These are phyloP conservation scores for Cercospora berteroae DNA, from an alignment of 2,329 filamentous ascomycete genomes.

Conservation along the genomic window DNA sequence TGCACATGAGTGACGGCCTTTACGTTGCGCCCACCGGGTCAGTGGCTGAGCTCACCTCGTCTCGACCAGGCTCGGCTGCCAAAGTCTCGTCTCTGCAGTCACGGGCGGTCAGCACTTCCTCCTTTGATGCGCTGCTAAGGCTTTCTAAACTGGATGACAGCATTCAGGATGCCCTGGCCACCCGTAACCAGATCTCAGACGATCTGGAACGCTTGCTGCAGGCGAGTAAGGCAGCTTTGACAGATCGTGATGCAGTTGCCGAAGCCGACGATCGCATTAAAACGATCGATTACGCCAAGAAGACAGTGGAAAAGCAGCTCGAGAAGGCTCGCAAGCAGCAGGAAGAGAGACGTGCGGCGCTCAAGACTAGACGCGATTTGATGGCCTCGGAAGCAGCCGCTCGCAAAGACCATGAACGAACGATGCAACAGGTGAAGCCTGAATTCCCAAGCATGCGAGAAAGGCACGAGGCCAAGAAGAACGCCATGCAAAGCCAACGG, in stretches of 20 bases:
- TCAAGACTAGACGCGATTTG: conserved; percentile 63
- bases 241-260: conserved; percentile 37
- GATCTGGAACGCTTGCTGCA: conserved; percentile 65
- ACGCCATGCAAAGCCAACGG: conserved; percentile 77
- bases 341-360: conserved; percentile 65
- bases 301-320: conserved; percentile 64
- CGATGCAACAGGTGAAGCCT: conserved; percentile 57
- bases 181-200: conserved; percentile 68
- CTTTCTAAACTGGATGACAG: conserved; percentile 85
- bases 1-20: conserved; percentile 81
- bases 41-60: conserved; percentile 27
- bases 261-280: conserved; percentile 47
- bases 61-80: conserved; percentile 27
- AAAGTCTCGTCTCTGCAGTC: neutral
- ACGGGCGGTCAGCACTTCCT: conserved; percentile 63
- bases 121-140: conserved; percentile 84
- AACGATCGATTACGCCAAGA: conserved; percentile 53
- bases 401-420: conserved; percentile 36
- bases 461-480: conserved; percentile 48
- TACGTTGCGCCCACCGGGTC: conserved; percentile 57
- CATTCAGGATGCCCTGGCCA: conserved; percentile 82
- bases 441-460: conserved; percentile 45
- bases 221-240: conserved; percentile 41
- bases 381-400: conserved; percentile 53
- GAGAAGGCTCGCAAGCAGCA: conserved; percentile 61